Conservation (phyloP, 306 rosid species). For the Glycine latifolia region DNA sequence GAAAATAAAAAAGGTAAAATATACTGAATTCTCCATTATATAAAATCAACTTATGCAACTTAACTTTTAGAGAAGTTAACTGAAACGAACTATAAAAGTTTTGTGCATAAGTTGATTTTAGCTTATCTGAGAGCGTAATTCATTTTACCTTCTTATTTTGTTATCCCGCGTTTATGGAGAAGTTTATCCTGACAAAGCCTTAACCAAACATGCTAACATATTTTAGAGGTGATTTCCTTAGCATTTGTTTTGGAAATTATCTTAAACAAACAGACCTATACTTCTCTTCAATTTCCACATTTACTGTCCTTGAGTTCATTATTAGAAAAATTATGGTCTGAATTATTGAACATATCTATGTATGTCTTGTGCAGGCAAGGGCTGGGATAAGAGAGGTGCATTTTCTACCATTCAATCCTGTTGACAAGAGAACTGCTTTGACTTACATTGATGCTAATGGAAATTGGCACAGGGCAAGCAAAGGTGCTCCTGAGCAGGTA, state of each 20-base stretch:
- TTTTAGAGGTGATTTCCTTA: background rate
- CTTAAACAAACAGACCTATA: background rate
- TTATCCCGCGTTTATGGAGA: too few species aligned
- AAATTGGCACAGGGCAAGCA: slow-evolving; percentile 93
- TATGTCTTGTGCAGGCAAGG: slow-evolving; percentile 70
- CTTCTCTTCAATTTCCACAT: background rate
- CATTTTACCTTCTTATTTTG: too few species aligned
- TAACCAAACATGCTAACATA: too few species aligned
- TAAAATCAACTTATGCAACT: too few species aligned
- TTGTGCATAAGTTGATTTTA: too few species aligned
- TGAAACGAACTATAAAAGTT: too few species aligned
- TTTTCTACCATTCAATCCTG: slow-evolving; percentile 95
- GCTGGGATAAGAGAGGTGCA: slow-evolving; percentile 93
- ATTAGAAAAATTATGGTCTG: background rate
- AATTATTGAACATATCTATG: slow-evolving; percentile 16
- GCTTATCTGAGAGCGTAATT: too few species aligned
- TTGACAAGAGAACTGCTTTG: slow-evolving; percentile 97
- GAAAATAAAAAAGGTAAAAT: too few species aligned
- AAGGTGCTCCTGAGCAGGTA: slow-evolving; percentile 99
- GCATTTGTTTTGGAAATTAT: background rate
- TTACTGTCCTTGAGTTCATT: background rate
- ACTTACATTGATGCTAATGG: slow-evolving; percentile 81
- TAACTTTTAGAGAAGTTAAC: too few species aligned
- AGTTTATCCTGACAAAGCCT: too few species aligned
- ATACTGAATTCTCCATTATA: too few species aligned